A percentile compares a stretch with the other conserved stretches of the same genome.
Conservation (phyloP, 306 rosid species). For the Macrotyloma uniflorum region DNA sequence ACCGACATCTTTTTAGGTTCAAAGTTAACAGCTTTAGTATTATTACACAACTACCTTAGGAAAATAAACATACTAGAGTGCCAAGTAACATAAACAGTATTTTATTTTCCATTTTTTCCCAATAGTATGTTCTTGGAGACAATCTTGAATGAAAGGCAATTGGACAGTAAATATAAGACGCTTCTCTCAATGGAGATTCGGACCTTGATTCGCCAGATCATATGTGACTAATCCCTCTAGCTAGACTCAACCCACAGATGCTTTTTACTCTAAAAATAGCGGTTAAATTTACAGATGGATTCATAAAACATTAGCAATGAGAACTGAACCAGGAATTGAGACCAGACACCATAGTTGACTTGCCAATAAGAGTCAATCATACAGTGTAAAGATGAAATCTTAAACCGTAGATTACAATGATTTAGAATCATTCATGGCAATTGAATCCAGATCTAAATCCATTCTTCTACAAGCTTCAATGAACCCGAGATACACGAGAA, state of each 20-base stretch:
- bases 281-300: constrained; percentile 9
- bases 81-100: neutral
- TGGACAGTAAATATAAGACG: neutral
- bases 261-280: neutral
- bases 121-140: neutral
- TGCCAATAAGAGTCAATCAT: constrained; percentile 4
- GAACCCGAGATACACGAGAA: neutral
- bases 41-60: neutral
- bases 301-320: constrained; percentile 19
- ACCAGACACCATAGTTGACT: constrained; percentile 36
- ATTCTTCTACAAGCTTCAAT: constrained; percentile 1
- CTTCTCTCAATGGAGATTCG: neutral
- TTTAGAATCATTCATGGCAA: constrained; percentile 23
- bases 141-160: neutral
- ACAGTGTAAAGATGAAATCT: constrained; percentile 10
- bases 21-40: neutral
- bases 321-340: constrained; percentile 7
- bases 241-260: neutral
- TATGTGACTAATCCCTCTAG: neutral
- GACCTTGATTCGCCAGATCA: neutral
- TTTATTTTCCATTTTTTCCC: neutral
- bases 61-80: neutral
- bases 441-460: constrained; percentile 48
- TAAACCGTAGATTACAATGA: constrained; percentile 10
- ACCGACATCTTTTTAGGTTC: neutral